phyloP scores from a whole-genome alignment of 108 stramenopile genomes.

The Chaetoceros tenuissimus region DNA sequence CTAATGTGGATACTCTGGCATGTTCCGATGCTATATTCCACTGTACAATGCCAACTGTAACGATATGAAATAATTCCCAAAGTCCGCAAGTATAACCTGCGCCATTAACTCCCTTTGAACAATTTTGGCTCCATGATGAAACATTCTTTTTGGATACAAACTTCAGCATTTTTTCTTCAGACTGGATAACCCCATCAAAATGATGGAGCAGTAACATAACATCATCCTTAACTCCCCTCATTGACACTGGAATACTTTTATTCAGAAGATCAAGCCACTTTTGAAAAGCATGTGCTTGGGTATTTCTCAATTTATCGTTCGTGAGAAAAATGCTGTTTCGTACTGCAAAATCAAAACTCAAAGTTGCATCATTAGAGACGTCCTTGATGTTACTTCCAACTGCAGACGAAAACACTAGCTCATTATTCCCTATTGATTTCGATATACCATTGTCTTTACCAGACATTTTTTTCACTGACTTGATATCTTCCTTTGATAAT shows the following conservation, averaged over 20 bases:
- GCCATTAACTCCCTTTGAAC: constrained; percentile 22
- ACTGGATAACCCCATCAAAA: constrained; percentile 26
- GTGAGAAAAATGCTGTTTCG: constrained; percentile 50
- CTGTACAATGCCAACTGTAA: constrained; percentile 70
- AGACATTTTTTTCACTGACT: background rate
- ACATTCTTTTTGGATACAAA: constrained; percentile 21
- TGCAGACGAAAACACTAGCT: constrained; percentile 19
- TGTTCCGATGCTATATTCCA: constrained; percentile 34
- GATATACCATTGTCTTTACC: background rate
- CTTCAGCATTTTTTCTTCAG: constrained; percentile 27
- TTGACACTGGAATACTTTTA: constrained; percentile 43
- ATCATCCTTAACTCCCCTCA: constrained; percentile 33
- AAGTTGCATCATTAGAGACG: constrained; percentile 54
- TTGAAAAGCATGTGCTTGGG: constrained; percentile 27
- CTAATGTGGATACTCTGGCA: constrained; percentile 26
- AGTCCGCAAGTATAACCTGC: constrained; percentile 79
- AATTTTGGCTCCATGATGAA: constrained; percentile 27
- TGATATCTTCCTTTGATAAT: background rate
- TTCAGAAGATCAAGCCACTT: constrained; percentile 46
- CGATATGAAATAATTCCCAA: constrained; percentile 78
- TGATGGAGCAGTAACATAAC: constrained; percentile 32
- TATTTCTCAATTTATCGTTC: constrained; percentile 20
- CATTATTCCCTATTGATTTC: background rate
- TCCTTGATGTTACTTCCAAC: constrained; percentile 49
- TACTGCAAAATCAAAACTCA: constrained; percentile 64